Percentiles rank a stretch among this genome's conserved stretches.
phyloP scores from a whole-genome alignment of 2,329 filamentous ascomycete genomes.

The Curvularia verruculosa region DNA sequence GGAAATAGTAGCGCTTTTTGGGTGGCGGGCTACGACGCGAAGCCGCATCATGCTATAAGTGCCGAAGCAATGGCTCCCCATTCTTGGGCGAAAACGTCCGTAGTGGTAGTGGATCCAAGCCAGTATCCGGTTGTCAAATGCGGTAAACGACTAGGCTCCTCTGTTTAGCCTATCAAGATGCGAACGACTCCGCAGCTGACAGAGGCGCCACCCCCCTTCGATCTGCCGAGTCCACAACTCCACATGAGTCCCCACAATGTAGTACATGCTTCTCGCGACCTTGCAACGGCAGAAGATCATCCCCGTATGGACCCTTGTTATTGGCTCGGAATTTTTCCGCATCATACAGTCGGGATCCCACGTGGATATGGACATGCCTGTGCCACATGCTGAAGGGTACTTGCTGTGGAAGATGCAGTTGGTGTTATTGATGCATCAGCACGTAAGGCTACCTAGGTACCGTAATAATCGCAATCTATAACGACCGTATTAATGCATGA shows the following conservation, averaged over 20 bases:
- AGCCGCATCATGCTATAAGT: conserved; percentile 21
- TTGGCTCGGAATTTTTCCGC: conserved; percentile 3
- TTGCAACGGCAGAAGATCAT: conserved; percentile 7
- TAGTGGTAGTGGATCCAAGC: conserved; percentile 8
- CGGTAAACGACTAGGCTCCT: conserved; percentile 10
- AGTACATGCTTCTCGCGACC: conserved; percentile 18
- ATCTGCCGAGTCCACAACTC: conserved; percentile 16
- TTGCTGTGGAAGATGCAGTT: neutral
- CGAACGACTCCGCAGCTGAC: conserved; percentile 23
- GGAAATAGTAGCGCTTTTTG: conserved; percentile 3
- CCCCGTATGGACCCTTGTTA: conserved; percentile 7
- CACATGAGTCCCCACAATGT: conserved; percentile 26
- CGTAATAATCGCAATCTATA: conserved; percentile 46
- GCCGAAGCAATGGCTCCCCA: conserved; percentile 16
- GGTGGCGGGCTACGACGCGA: neutral
- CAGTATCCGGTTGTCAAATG: conserved; percentile 5
- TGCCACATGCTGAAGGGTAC: neutral
- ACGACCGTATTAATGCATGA: conserved; percentile 10
- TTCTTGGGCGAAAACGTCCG: conserved; percentile 5
- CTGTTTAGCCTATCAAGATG: conserved; percentile 21
- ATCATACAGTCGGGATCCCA: neutral
- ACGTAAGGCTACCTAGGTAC: conserved; percentile 33
- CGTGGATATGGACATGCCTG: neutral
- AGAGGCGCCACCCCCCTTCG: conserved; percentile 19
- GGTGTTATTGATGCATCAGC: neutral